Percentiles rank a stretch among this genome's conserved stretches.
Conservation (phyloP, 179 eudicot species). For the Silene noctiflora region DNA sequence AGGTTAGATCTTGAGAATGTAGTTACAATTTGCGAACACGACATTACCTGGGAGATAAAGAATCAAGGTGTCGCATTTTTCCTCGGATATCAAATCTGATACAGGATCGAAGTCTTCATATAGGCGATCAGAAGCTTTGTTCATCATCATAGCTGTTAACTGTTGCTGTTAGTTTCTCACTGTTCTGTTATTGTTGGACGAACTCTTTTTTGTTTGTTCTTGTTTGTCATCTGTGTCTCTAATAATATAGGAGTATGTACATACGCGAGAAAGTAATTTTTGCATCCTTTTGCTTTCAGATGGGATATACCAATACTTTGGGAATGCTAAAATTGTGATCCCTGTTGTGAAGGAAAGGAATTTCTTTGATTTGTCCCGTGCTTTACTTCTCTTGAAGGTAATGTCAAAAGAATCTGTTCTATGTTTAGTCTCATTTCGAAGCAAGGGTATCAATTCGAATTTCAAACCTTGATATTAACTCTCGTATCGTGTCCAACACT, state of each 20-base stretch:
- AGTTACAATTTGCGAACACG: not conserved
- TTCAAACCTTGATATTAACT: not conserved
- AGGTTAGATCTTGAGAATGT: not conserved
- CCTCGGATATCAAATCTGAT: conserved; percentile 27
- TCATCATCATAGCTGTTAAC: conserved; percentile 9
- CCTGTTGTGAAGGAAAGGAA: conserved; percentile 22
- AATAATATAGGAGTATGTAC: not conserved
- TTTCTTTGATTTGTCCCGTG: conserved; percentile 20
- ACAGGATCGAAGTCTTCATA: conserved; percentile 28
- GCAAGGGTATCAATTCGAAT: not conserved
- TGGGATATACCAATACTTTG: conserved; percentile 26
- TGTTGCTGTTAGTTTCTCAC: not conserved
- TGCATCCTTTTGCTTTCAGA: conserved; percentile 22
- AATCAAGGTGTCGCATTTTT: conserved; percentile 27
- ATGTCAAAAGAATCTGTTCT: conserved; percentile 19
- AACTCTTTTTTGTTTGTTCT: conserved; percentile 11
- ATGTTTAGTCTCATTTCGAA: conserved; percentile 15
- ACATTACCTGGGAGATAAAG: conserved; percentile 29
- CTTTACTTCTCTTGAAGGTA: conserved; percentile 12
- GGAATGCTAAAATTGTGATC: conserved; percentile 17
- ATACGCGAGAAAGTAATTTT: not conserved
- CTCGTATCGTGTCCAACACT: not conserved
- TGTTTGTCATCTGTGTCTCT: not conserved
- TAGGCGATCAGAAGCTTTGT: conserved; percentile 19
- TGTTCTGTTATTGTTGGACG: not conserved